Base-by-base conservation (phyloP, 2,329 filamentous ascomycete genomes). In the Exophiala spinifera region DNA sequence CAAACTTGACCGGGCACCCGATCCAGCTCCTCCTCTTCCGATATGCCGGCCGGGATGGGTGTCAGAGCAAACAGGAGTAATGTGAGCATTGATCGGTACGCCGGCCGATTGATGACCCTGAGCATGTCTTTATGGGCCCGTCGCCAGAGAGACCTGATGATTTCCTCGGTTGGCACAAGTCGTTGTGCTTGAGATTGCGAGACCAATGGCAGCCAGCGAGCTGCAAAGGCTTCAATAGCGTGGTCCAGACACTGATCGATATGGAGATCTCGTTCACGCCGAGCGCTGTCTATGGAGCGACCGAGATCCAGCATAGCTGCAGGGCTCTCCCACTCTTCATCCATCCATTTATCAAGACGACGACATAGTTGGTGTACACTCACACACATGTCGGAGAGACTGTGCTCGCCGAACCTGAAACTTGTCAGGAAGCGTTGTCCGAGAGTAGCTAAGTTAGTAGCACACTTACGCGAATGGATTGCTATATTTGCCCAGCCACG, bases 401-500 rank as follows among this genome's bases (percentile, higher is more conserved):
- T 59, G 21, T 58, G 56, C 4, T 43, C 52, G 13, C 37, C 55
- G 33, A 58, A 58, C 13, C 55, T 58, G 34, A 8, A 13, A 31
- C 6, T 28, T 19, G 31, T 50, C 33, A 47, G 46, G 21, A 15
- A 31, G 28, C 28, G 28, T 25, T 5, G 14, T 25, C 19, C 19
- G 6, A 20, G 15, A 17, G 13, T 11, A 13, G 13, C 20, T 13
- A n/a, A n/a, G n/a, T n/a, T n/a, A n/a, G n/a, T n/a, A 21, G 21
- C 28, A 15, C 34, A 63, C 72, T 17, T 61, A 75, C 72, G 70
- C 55, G 44, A 75, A 75, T 13, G 73, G 73, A 55, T 71, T 73
- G 51, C 72, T 70, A 46, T 74, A 69, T 55, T 67, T 68, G 0
- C 73, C 71, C 62, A 75, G 68, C 71, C 71, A 74, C 0, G 70